Evolutionary conservation across 176 grass and related monocot genomes (phyloP).

Genomic region (Musa troglodytarum): DNA sequence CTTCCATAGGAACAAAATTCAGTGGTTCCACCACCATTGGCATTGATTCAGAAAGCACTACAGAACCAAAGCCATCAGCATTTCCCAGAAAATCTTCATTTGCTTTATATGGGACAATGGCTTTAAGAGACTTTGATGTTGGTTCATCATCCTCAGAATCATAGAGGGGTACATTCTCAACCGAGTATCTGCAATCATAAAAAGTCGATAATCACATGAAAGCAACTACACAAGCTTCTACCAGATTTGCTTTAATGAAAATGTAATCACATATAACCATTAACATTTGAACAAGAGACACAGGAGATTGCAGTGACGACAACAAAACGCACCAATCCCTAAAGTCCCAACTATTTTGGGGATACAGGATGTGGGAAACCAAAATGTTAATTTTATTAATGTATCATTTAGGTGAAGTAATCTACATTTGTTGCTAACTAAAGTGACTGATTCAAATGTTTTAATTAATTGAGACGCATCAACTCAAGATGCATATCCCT

Average conservation of each 20-base stretch:
- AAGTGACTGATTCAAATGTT: not conserved
- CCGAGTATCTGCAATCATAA: constrained; percentile 63
- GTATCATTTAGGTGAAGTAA: not conserved
- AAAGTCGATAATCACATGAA: not conserved
- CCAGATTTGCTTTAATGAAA: not conserved
- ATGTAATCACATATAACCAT: not conserved
- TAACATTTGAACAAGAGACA: not conserved
- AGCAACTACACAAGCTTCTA: not conserved
- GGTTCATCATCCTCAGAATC: constrained; percentile 90
- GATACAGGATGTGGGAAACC: not conserved
- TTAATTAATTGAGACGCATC: not conserved
- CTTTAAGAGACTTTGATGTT: constrained; percentile 41
- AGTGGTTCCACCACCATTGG: constrained; percentile 44
- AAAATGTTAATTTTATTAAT: not conserved
- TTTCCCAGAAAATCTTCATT: constrained; percentile 18
- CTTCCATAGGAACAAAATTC: constrained; percentile 59
- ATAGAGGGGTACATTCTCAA: constrained; percentile 97
- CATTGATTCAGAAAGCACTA: constrained; percentile 19
- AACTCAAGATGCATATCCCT: not conserved
- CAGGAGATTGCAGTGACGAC: not conserved
- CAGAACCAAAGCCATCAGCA: constrained; percentile 21
- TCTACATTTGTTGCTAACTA: not conserved
- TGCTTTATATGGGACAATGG: constrained; percentile 34
- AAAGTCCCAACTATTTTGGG: not conserved
- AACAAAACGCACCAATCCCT: not conserved